Evolutionary conservation across 2,329 filamentous ascomycete species (phyloP), one percentile per base, ranked within the genome.

Genomic region (Niveomyces coronatus): DNA sequence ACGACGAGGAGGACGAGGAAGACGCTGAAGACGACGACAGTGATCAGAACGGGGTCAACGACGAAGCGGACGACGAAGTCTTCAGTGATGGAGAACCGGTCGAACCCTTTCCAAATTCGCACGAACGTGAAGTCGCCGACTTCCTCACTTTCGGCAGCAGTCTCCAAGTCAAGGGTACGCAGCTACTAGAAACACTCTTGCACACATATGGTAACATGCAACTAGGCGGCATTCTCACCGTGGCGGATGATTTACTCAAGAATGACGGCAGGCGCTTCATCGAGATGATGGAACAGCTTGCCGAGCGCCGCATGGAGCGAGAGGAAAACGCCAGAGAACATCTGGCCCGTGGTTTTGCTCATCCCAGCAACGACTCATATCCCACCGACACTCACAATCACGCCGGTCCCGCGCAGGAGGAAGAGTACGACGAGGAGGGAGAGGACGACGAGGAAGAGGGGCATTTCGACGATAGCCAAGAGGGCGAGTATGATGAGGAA

Each of bases 231-330:
- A 95, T 98, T 62, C 79, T 98, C 58, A 98, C 91, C 49, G 91
- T 98, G 55, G 91, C 91, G 60, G 91, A 98, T 68, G 91, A 98
- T 64, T 72, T 98, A 48, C 75, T 98, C 46, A 96, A 96, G 63
- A 98, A 98, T 63, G 91, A 98, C 62, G 91, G 91, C 53, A 94
- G 94, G 63, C 94, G 94, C 56, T 98, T 98, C 66, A 98, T 98
- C 62, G 91, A 98, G 60, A 98, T 98, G 91, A 98, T 98, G 91
- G 91, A 98, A 61, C 89, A 96, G 65, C 74, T 98, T 52, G 91
- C 91, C 26, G 91, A 98, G 65, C 85, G 89, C 52, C 79, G 91
- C 52, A 95, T 98, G 89, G 85, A 88, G 55, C 82, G 91, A 50
- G 89, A 96, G 66, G 88, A 91, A 63, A 87, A 95, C 56, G 85